These are phyloP conservation scores for Buddleja alternifolia DNA, from an alignment of 257 asterid genomes.

Conservation along the genomic window DNA sequence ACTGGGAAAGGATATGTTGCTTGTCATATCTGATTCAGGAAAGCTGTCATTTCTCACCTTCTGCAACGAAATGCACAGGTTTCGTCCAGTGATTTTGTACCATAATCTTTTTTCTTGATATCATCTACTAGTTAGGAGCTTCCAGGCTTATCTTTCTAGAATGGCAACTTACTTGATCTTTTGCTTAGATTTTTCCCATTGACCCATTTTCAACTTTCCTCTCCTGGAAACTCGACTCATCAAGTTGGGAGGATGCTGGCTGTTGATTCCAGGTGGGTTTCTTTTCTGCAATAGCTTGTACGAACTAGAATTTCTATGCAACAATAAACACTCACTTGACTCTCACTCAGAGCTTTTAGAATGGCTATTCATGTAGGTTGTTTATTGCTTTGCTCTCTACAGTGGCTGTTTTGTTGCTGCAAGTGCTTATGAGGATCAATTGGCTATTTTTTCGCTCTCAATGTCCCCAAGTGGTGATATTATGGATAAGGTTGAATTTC, in stretches of 20 bases:
- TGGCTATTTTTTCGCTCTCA: slow-evolving; percentile 80
- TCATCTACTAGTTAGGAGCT: slow-evolving; percentile 26
- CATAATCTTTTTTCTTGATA: slow-evolving; percentile 13
- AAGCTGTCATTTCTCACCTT: slow-evolving; percentile 87
- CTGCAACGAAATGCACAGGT: slow-evolving; percentile 97
- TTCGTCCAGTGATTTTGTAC: slow-evolving; percentile 18
- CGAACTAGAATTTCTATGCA: slow-evolving; percentile 22
- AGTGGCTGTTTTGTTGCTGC: slow-evolving; percentile 96
- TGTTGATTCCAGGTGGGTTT: slow-evolving; percentile 78
- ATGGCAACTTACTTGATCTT: slow-evolving; percentile 25
- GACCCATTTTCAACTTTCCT: slow-evolving; percentile 73
- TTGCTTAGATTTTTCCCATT: slow-evolving; percentile 70
- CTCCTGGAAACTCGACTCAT: slow-evolving; percentile 76
- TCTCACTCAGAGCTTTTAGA: slow-evolving; percentile 43
- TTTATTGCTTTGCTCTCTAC: slow-evolving; percentile 56
- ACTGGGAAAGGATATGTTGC: slow-evolving; percentile 70
- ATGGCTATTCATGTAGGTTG: slow-evolving; percentile 45
- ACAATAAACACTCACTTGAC: slow-evolving; percentile 34
- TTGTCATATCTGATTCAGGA: slow-evolving; percentile 94
- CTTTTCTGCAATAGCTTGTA: slow-evolving; percentile 25
- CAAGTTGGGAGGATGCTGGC: slow-evolving; percentile 95
- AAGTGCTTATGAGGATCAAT: slow-evolving; percentile 85
- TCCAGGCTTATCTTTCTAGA: slow-evolving; percentile 12
- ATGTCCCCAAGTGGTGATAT: slow-evolving; percentile 64
- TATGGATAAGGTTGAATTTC: slow-evolving; percentile 68